Evolutionary conservation across 768 basidiomycete species (phyloP).

Genomic region (Suillus brevipes): DNA sequence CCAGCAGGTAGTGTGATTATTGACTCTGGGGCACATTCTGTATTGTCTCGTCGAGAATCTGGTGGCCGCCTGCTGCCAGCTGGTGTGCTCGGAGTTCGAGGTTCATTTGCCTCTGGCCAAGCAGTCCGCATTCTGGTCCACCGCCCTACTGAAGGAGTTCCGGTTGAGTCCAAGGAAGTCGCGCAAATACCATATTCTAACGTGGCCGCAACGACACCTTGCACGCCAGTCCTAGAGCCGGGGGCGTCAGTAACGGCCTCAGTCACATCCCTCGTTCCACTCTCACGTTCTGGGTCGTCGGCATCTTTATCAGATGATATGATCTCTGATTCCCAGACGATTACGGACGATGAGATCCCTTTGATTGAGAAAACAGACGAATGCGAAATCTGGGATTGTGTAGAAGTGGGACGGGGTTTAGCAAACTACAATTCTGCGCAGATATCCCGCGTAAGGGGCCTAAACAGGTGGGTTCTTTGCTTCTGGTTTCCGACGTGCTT

Average conservation of each 20-base stretch:
- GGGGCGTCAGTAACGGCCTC: constrained; percentile 45
- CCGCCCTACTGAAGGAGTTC: constrained; percentile 29
- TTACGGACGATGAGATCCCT: constrained; percentile 35
- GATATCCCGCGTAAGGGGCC: constrained; percentile 82
- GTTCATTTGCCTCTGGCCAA: constrained; percentile 91
- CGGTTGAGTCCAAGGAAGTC: constrained; percentile 27
- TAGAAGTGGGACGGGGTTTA: constrained; percentile 91
- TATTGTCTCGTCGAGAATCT: constrained; percentile 81
- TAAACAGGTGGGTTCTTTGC: constrained; percentile 75
- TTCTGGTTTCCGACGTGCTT: neutral
- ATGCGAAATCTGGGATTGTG: constrained; percentile 63
- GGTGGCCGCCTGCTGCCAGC: constrained; percentile 91
- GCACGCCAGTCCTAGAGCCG: constrained; percentile 51
- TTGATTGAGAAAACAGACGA: constrained; percentile 35
- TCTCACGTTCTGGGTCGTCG: constrained; percentile 42
- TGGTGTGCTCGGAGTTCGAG: constrained; percentile 85
- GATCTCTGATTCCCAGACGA: constrained; percentile 21
- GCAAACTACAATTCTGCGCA: constrained; percentile 96
- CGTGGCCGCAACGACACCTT: constrained; percentile 32
- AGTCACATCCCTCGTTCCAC: constrained; percentile 46
- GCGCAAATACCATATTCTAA: constrained; percentile 38
- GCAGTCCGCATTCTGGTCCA: constrained; percentile 83
- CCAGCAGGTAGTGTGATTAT: constrained; percentile 88
- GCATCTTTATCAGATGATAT: constrained; percentile 32
- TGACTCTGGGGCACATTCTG: constrained; percentile 84